phyloP scores from a whole-genome alignment of 1,284 basidiomycete species.

The Cutaneotrichosporon sp. region DNA sequence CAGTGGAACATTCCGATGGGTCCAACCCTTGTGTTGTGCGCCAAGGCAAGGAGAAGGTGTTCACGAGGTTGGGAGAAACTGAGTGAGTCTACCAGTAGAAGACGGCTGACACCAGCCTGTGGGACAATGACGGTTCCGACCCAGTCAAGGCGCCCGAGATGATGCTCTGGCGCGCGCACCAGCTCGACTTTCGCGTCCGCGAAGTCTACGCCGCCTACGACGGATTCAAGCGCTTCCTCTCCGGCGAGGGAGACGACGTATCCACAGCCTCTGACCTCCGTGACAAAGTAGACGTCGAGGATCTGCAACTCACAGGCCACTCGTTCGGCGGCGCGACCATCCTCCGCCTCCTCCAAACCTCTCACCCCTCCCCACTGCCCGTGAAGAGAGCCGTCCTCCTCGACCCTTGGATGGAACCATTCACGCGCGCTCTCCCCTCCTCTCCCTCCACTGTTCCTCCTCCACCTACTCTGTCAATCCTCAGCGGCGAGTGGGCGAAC shows the following conservation, averaged over 20 bases:
- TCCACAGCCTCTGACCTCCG: slow-evolving; percentile 42
- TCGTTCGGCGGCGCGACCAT: slow-evolving; percentile 62
- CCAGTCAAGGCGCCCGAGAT: not conserved
- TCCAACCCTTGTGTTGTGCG: slow-evolving; percentile 56
- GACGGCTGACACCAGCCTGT: not conserved
- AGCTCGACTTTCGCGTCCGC: slow-evolving; percentile 64
- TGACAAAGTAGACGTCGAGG: slow-evolving; percentile 54
- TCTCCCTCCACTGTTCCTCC: not conserved
- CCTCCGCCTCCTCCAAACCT: not conserved
- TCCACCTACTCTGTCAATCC: slow-evolving; percentile 61
- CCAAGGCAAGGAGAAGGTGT: not conserved
- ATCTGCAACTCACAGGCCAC: slow-evolving; percentile 61
- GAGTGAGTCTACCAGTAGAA: not conserved
- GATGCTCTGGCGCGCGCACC: slow-evolving; percentile 60
- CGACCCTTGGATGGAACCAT: slow-evolving; percentile 76
- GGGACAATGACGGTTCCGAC: not conserved
- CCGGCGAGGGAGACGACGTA: not conserved
- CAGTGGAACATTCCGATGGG: slow-evolving; percentile 75
- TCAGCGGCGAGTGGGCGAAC: slow-evolving; percentile 69
- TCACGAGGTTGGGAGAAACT: not conserved
- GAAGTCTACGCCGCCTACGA: slow-evolving; percentile 64
- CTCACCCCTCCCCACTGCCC: slow-evolving; percentile 55
- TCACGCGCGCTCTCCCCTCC: slow-evolving; percentile 37
- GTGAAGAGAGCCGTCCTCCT: slow-evolving; percentile 60
- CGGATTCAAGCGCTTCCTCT: slow-evolving; percentile 39